Base-by-base conservation (phyloP, 2,329 filamentous ascomycete species). In the Curvularia lunata region DNA sequence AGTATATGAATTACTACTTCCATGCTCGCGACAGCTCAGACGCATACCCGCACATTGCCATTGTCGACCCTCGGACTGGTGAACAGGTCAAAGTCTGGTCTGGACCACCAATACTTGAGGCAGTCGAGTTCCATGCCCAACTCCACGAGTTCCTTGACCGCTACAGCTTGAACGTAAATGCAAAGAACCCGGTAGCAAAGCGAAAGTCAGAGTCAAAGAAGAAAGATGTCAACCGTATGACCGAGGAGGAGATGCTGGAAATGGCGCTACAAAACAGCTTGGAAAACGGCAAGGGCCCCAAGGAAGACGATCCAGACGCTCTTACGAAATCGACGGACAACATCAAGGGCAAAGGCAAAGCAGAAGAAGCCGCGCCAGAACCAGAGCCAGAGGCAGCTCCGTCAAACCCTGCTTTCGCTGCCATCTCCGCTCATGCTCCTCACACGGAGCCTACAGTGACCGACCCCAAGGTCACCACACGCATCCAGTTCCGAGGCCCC, bases 1-100 rank as follows among this genome's bases (percentile, higher is more conserved):
- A 92, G 64, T 99, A 96, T 76, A 82, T 96, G 59, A 91, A 91
- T 54, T 96, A 97, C 77, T 99, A 99, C 80, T 93, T 98, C 73
- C 85, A 87, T 53, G 82, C 82, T 42, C 86, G 90, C 65, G 92
- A 96, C 69, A 90, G 90, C 70, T 85, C 88, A n/a, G 90, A 94
- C 71, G 92, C 93, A 67, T 99, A 96, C 74, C 95, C 95, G 5
- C 93, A 99, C 74, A 95, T 98, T 56, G 92, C 92, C 43, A 97
- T 99, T 61, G 87, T 99, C 61, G 95, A 99, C 69, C 95, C 95
- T 1, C 86, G 95, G 58, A 99, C 95, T 0, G 95, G 95, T 59
- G 95, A 99, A 78, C 92, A 97, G 77, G 91, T 99, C 75, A 99
- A 99, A 80, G 86, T 93, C 1, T 98, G 95, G 94, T 92, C 91